Conservation (phyloP, 2,329 filamentous ascomycete genomes). For the Sporothrix curviconia region DNA sequence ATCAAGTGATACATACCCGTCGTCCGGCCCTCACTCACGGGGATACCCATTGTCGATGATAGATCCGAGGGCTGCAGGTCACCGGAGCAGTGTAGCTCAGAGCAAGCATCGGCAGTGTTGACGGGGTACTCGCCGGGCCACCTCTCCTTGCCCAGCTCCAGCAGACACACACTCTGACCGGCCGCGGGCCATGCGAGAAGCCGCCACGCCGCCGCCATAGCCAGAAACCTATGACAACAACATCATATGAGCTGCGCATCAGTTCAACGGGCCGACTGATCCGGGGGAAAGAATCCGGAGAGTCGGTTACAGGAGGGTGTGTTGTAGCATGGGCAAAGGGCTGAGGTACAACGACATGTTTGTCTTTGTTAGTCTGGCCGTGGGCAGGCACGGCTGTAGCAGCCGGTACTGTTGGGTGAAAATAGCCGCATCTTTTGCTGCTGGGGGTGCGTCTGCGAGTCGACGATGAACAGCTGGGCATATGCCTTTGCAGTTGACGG, state of each 20-base stretch:
- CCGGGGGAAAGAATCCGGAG: slow-evolving; percentile 37
- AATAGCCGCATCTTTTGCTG: too few species aligned
- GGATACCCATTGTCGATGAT: slow-evolving; percentile 29
- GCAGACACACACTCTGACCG: slow-evolving; percentile 53
- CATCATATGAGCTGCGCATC: slow-evolving; percentile 54
- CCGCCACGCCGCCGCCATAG: slow-evolving; percentile 61
- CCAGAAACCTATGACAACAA: slow-evolving; percentile 63
- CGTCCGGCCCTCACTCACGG: slow-evolving; percentile 43
- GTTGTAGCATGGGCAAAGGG: too few species aligned
- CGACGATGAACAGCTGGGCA: too few species aligned
- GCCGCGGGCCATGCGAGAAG: slow-evolving; percentile 57
- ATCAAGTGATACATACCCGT: slow-evolving; percentile 59
- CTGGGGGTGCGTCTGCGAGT: too few species aligned
- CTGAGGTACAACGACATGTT: too few species aligned
- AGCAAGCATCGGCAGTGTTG: slow-evolving; percentile 37
- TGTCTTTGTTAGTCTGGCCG: too few species aligned
- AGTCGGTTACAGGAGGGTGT: slow-evolving; percentile 25
- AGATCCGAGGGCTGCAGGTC: slow-evolving; percentile 38
- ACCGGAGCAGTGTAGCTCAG: slow-evolving; percentile 52
- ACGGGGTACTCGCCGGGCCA: slow-evolving; percentile 62
- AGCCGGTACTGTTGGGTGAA: too few species aligned
- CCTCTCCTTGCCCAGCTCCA: slow-evolving; percentile 58
- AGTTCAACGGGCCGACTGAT: slow-evolving; percentile 52
- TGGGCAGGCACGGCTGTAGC: too few species aligned
- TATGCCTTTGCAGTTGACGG: too few species aligned